Evolutionary conservation across 164 flowering plant species (phyloP), one percentile per base, ranked within the genome.

Genomic region (Piper longum): DNA sequence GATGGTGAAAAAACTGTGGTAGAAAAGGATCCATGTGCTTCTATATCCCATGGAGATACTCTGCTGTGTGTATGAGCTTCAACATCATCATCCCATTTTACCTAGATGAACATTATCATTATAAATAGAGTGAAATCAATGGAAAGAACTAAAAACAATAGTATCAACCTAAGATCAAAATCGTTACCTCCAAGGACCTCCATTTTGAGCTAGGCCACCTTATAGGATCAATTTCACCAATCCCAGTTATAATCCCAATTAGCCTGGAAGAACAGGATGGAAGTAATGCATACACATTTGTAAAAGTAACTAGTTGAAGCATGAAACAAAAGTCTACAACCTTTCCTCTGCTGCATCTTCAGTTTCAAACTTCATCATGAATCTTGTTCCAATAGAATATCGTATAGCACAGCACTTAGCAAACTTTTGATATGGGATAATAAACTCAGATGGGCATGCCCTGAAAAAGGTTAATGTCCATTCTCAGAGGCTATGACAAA

Each of bases 11-110:
- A 70, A 72, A 65, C 67, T 45, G 87, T 66, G 58, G 77, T 74
- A n/a, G 87, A 66, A 66, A 77, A 61, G 17, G 85, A 74, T 73
- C 93, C 84, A 61, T 79, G 78, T 9, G 80, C 80, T 70, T 85
- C 93, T 60, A 93, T 83, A 72, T 88, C 99, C 99, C 99, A 93
- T 9, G 99, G 96, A 41, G 95, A 95, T 61, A 95, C 89, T 76
- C 96, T 78, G 65, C 79, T 79, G 52, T 77, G 85, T 41, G 79
- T 74, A 61, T 71, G 70, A 43, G 73, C 62, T 60, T 84, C 91
- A 7, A 71, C 17, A 71, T 81, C 73, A 41, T 73, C 91, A 70
- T 91, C 97, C 99, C 99, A 91, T 74, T 88, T 82, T 26, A 91
- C 97, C 99, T 95, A 83, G 57, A 75, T 44, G 59, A 66, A 64